A percentile compares a stretch with the other conserved stretches of the same genome.
These are phyloP conservation scores for Kluyveromyces aestuarii DNA, from an alignment of 805 yeast genomes.

Conservation along the genomic window DNA sequence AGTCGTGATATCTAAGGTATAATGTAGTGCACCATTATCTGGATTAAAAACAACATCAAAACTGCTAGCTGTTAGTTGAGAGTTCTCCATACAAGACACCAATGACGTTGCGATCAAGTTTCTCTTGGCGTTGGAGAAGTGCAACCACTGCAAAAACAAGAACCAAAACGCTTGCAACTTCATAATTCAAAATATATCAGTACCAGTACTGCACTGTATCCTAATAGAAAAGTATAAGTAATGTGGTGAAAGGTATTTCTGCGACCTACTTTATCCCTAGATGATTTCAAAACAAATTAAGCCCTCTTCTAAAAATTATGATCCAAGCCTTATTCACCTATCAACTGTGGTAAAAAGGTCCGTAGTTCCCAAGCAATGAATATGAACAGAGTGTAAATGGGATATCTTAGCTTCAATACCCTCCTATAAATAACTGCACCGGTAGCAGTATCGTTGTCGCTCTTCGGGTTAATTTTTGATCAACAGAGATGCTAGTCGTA, in stretches of 20 bases:
- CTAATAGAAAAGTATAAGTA: too few relatives aligned
- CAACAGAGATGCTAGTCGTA: too few relatives aligned
- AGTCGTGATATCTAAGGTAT: conserved; percentile 61
- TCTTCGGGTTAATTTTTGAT: too few relatives aligned
- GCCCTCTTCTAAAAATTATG: neutral
- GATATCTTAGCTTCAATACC: too few relatives aligned
- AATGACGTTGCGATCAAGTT: conserved; percentile 58
- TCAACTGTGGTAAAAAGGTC: too few relatives aligned
- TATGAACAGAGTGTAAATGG: too few relatives aligned
- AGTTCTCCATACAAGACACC: conserved; percentile 77
- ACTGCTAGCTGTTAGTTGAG: conserved; percentile 61
- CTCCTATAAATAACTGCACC: too few relatives aligned
- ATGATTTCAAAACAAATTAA: neutral
- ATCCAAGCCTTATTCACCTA: neutral
- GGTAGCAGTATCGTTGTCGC: too few relatives aligned
- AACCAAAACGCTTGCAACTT: neutral
- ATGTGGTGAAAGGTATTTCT: too few relatives aligned
- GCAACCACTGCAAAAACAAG: neutral
- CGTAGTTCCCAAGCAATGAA: too few relatives aligned
- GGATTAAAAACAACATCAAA: conserved; percentile 75
- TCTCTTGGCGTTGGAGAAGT: conserved; percentile 20
- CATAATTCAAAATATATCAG: neutral
- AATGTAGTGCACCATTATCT: conserved; percentile 54
- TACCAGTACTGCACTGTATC: too few relatives aligned
- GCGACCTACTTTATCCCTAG: neutral